Conservation (phyloP, 2,329 filamentous ascomycete species). For the Fusarium sp. region DNA sequence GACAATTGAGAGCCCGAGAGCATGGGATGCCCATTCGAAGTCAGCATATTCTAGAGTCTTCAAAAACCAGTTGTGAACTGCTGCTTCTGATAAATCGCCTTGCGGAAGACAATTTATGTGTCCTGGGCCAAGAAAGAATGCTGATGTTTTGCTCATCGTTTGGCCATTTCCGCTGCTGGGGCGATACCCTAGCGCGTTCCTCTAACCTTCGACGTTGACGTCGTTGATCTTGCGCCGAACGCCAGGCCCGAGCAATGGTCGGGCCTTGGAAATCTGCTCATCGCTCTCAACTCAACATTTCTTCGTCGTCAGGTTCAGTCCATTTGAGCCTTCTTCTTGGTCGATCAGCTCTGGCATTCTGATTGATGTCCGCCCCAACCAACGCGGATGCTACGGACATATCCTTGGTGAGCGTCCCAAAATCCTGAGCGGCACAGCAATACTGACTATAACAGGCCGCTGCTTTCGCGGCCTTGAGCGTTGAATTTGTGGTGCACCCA, state of each 20-base stretch:
- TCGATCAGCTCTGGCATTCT: not conserved
- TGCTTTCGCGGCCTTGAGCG: constrained; percentile 16
- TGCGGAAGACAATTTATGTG: not conserved
- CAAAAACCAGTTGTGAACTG: too few relatives aligned
- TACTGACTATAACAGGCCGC: not conserved
- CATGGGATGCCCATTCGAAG: not conserved
- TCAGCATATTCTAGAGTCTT: not conserved
- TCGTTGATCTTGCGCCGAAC: constrained; percentile 2
- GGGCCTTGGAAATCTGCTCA: not conserved
- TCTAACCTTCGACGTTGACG: constrained; percentile 1
- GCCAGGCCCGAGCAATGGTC: not conserved
- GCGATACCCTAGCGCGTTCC: not conserved
- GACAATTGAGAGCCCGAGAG: not conserved
- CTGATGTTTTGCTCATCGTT: not conserved
- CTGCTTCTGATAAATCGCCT: fast-evolving
- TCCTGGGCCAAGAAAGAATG: not conserved
- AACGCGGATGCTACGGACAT: constrained; percentile 22
- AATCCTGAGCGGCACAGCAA: fast-evolving
- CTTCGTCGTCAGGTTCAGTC: fast-evolving
- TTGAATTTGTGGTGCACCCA: constrained; percentile 28
- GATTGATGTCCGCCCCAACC: constrained; percentile 9
- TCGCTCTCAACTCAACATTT: not conserved
- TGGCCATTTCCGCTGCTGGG: not conserved
- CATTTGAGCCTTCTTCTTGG: fast-evolving
- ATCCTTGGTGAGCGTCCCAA: constrained; percentile 2